phyloP scores from a whole-genome alignment of 441 rosid species.

The Cnidoscolus chayamansa region DNA sequence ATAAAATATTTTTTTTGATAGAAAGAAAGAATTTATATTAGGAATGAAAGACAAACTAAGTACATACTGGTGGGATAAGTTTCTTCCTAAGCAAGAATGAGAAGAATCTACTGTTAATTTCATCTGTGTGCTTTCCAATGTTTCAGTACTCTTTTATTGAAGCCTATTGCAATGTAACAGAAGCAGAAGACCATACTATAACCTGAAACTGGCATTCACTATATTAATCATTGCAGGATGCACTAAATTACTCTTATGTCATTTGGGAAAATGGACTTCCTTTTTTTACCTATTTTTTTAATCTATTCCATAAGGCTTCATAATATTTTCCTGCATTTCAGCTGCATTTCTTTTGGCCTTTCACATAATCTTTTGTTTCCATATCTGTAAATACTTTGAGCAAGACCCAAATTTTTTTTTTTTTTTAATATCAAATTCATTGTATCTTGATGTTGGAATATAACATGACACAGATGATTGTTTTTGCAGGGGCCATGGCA shows the following conservation, averaged over 20 bases:
- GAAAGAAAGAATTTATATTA: background rate
- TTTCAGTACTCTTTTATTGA: background rate
- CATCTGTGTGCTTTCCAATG: background rate
- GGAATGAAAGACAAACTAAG: background rate
- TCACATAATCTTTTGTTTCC: background rate
- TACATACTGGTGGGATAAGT: background rate
- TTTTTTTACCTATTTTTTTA: background rate
- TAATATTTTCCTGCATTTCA: background rate
- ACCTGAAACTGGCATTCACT: background rate
- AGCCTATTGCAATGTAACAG: background rate
- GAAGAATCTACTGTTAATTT: background rate
- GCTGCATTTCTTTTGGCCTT: background rate
- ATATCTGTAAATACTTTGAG: background rate
- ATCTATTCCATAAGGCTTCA: no score
- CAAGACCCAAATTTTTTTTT: background rate
- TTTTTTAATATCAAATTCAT: background rate
- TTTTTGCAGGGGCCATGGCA: slow-evolving; percentile 76
- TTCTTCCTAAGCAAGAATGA: background rate
- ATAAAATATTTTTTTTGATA: background rate
- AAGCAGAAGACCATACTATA: background rate
- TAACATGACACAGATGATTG: background rate
- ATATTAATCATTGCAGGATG: background rate
- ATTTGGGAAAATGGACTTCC: background rate
- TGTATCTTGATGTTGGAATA: background rate
- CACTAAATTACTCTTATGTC: background rate